Evolutionary conservation across 148 eudicot genomes (phyloP).

Genomic region (Fallopia convolvulus): DNA sequence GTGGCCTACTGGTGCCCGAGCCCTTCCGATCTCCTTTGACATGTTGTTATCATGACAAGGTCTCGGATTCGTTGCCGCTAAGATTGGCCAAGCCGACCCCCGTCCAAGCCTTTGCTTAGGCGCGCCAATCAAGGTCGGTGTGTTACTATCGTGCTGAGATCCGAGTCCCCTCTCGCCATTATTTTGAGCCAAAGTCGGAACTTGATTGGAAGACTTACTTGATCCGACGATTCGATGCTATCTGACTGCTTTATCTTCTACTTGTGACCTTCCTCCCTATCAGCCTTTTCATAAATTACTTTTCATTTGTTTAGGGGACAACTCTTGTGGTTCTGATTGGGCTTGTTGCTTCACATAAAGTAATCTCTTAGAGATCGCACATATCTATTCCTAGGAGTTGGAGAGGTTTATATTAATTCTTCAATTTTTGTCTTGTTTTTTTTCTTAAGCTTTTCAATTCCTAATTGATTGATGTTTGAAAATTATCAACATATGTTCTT

Average conservation of each 20-base stretch:
- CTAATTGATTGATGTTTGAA: background rate
- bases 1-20: too few species aligned
- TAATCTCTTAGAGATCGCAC: conserved; percentile 72
- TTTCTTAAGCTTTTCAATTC: background rate
- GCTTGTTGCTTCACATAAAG: conserved; percentile 61
- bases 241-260: background rate
- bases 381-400: conserved; percentile 91
- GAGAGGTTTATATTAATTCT: conserved; percentile 53
- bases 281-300: background rate
- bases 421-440: background rate
- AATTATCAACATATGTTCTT: background rate
- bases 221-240: too few species aligned
- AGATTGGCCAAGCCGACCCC: too few species aligned
- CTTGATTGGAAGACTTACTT: too few species aligned
- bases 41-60: too few species aligned
- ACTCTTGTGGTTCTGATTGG: conserved; percentile 95
- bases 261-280: background rate
- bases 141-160: too few species aligned
- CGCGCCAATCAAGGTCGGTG: too few species aligned
- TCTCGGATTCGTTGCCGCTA: too few species aligned
- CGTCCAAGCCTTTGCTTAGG: too few species aligned
- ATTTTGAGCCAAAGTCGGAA: too few species aligned
- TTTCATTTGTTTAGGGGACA: conserved; percentile 52
- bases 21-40: too few species aligned
- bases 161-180: too few species aligned